Base-by-base conservation (phyloP, 352 stramenopile genomes). In the Chrysophaeum taylorii region DNA sequence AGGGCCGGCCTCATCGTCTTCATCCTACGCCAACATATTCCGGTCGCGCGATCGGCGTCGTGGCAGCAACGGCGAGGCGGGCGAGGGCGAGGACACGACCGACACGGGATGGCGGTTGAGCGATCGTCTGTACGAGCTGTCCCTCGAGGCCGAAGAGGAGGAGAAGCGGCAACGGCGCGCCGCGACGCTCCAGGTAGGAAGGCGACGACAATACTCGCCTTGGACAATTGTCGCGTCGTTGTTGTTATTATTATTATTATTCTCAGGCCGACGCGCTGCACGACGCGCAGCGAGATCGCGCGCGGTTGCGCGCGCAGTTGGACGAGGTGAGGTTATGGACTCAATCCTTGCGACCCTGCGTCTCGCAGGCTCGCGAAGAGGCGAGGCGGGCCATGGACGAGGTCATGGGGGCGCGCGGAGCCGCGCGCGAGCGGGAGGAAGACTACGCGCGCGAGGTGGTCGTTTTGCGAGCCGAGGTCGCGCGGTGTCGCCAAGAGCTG, bases 101-200 rank as follows among this genome's bases (percentile, higher is more conserved):
- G 48, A 60, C 48, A 25, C 9, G 18, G 48, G 48, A 18, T 60
- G 48, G 57, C 57, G 57, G 33, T 36, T 66, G 5, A 33, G 14
- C 21, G 57, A 66, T 25, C 7, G 27, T 31, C 36, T 66, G 16
- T 66, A 66, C 57, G 57, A 66, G 57, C 57, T 66, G 16, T 38
- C 14, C 57, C 57, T 66, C 57, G 57, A 66, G 15, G 57, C 57
- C 57, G 57, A 66, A 25, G 57, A 42, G 33, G 33, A 45, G 33
- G 57, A 18, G 5, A 57, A 66, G 57, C 4, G 29, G 33, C 57
- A 36, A 31, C 1, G 9, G 33, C 9, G 36, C 12, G 1, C 9
- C 18, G 45, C 45, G 18, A 27, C 45, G 45, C 45, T 57, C 45
- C 45, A 57, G 45, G 45, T 57, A 25, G 18, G 45, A 12, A 18